Percentiles rank a stretch among this genome's conserved stretches.
phyloP scores from a whole-genome alignment of 768 basidiomycete species.

The Gelatoporia subvermispora region DNA sequence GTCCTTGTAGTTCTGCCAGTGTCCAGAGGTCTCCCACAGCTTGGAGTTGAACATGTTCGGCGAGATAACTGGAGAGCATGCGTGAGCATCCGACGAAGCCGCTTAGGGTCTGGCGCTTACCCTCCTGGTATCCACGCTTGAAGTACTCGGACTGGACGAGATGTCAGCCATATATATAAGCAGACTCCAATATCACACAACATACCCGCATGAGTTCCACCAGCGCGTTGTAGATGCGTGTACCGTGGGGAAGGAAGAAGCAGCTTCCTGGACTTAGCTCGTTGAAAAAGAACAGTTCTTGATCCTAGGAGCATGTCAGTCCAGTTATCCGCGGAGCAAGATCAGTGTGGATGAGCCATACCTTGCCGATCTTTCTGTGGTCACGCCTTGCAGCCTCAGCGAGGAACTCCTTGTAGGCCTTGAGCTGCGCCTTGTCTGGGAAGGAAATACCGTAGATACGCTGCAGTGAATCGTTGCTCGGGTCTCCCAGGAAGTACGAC shows the following conservation, averaged over 20 bases:
- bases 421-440: conserved; percentile 93
- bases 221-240: conserved; percentile 92
- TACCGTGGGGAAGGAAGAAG: conserved; percentile 97
- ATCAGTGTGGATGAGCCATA: conserved; percentile 19
- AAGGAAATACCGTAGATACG: conserved; percentile 98
- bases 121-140: conserved; percentile 94
- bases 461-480: conserved; percentile 90
- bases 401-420: conserved; percentile 93
- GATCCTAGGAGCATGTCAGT: conserved; percentile 47
- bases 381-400: conserved; percentile 98
- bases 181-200: not conserved
- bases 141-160: conserved; percentile 76
- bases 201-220: conserved; percentile 86
- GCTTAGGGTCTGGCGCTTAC: conserved; percentile 29
- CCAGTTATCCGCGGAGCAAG: not conserved
- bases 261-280: conserved; percentile 92
- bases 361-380: conserved; percentile 92
- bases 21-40: conserved; percentile 97
- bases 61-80: conserved; percentile 66
- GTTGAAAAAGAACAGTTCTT: conserved; percentile 98
- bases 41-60: conserved; percentile 97
- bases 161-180: not conserved
- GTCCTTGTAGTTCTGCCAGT: conserved; percentile 97
- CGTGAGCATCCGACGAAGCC: not conserved
- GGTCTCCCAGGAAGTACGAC: conserved; percentile 95